Evolutionary conservation across 192 early-diverging fungal species (phyloP).

Genomic region (Kappamyces sp.): DNA sequence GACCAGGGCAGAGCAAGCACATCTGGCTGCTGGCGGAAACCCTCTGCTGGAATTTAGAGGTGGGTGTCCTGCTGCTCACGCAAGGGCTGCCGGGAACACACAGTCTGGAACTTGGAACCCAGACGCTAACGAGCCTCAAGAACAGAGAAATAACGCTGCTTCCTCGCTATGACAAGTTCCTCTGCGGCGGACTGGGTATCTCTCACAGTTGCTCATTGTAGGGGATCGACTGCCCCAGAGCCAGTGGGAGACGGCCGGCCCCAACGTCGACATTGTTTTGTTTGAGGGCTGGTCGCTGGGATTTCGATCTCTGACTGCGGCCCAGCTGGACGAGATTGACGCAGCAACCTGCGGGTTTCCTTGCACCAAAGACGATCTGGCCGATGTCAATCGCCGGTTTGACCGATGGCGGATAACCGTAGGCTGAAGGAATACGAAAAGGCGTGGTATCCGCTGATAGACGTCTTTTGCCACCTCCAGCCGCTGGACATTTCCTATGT

Average conservation of each 20-base stretch:
- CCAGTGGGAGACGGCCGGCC: slow-evolving; percentile 49
- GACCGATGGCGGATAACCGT: slow-evolving; percentile 33
- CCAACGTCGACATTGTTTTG: slow-evolving; percentile 71
- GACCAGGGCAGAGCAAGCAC: slow-evolving; percentile 56
- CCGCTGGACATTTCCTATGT: slow-evolving; percentile 57
- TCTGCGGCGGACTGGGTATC: slow-evolving; percentile 46
- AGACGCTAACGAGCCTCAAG: slow-evolving; percentile 43
- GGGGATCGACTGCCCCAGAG: slow-evolving; percentile 66
- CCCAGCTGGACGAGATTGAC: slow-evolving; percentile 8
- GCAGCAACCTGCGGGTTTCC: background rate
- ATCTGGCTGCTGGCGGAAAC: slow-evolving; percentile 46
- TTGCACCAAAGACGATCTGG: background rate
- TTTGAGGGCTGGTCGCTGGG: slow-evolving; percentile 94
- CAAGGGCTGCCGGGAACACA: slow-evolving; percentile 85
- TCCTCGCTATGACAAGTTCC: slow-evolving; percentile 78
- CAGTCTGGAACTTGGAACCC: slow-evolving; percentile 60
- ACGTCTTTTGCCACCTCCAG: slow-evolving; percentile 69
- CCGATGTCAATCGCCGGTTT: slow-evolving; percentile 1
- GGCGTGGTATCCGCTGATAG: slow-evolving; percentile 58
- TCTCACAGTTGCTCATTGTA: background rate
- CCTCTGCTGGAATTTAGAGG: slow-evolving; percentile 65
- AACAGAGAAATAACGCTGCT: slow-evolving; percentile 32
- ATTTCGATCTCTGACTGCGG: slow-evolving; percentile 56
- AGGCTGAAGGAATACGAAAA: slow-evolving; percentile 49
- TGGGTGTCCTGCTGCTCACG: no score